A percentile compares a stretch with the other conserved stretches of the same genome.
These are phyloP conservation scores for sweet orange (Citrus sinensis) DNA, from an alignment of 345 rosid genomes.

Conservation along the genomic window DNA sequence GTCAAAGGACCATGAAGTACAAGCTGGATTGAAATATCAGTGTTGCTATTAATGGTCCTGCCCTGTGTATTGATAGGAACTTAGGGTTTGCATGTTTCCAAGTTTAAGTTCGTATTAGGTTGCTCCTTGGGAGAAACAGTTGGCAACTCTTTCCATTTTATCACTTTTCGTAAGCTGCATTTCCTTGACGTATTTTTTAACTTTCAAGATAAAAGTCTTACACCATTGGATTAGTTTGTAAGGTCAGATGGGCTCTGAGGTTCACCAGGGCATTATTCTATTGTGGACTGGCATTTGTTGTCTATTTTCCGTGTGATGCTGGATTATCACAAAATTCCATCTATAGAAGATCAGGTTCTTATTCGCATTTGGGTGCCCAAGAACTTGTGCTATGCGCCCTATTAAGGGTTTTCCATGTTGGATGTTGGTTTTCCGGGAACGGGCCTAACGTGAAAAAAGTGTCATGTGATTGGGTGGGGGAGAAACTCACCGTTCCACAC, in stretches of 20 bases:
- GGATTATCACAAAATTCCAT: not conserved
- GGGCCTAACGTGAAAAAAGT: no score
- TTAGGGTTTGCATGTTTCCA: not conserved
- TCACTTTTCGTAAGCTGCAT: not conserved
- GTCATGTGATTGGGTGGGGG: no score
- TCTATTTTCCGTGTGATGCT: not conserved
- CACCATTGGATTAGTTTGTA: not conserved
- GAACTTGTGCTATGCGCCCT: not conserved
- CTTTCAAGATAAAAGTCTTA: not conserved
- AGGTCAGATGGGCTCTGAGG: not conserved
- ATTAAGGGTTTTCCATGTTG: not conserved
- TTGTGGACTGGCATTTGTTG: not conserved
- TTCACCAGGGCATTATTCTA: not conserved
- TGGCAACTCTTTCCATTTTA: not conserved
- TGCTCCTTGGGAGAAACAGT: not conserved
- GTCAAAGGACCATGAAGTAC: not conserved
- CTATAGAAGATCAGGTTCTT: not conserved
- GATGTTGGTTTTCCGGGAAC: not conserved
- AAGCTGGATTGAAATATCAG: not conserved
- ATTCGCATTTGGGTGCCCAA: not conserved
- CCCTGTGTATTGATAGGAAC: not conserved
- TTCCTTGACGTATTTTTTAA: not conserved
- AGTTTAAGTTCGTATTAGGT: not conserved
- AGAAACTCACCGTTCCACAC: no score
- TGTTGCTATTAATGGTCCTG: not conserved